Evolutionary conservation across 805 yeast species (phyloP), one percentile per base, ranked within the genome.

Genomic region (Saccharomyces cerevisiae): DNA sequence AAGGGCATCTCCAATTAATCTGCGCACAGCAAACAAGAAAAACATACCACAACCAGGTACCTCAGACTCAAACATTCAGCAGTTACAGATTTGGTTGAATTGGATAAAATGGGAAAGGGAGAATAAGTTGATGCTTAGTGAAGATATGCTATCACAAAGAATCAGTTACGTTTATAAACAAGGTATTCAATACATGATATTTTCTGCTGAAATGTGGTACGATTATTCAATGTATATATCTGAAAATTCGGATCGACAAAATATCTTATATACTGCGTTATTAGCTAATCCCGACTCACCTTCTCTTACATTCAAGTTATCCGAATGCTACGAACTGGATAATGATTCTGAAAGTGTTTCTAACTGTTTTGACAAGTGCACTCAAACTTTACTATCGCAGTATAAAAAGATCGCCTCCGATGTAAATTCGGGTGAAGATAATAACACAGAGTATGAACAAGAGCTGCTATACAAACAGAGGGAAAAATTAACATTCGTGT

Each of bases 91-190:
- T 24, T 90, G 96, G 94, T 70, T 76, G 48, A 71, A 75, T 14
- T 89, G 97, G 96, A 78, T 90, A 32, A 76, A 76, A 8, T 87
- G 94, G 82, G 98, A 94, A 64, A 78, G 77, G 59, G 72, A 74
- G 47, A 91, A 94, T 67, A 85, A 83, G 48, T 68, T 91, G 57
- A 82, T 80, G 26, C 68, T 87, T 24, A 73, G 77, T 6, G 81
- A 79, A 27, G 80, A 76, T 10, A 62, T 70, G 5, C 64, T 83
- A 26, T 73, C 76, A 28, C 74, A 75, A 51, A 78, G 98, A 63
- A 75, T 90, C 13, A 78, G 78, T 36, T 87, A 83, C 65, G 85
- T 85, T n/a, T 89, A 80, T 67, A 79, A 79, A 59, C 87, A 88
- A 67, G 83, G 94, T 1, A 73, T 83, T 8, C 61, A 67, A 52